Conservation (phyloP, 2,329 filamentous ascomycete species). For the Parasarocladium wereldwijsianum region DNA sequence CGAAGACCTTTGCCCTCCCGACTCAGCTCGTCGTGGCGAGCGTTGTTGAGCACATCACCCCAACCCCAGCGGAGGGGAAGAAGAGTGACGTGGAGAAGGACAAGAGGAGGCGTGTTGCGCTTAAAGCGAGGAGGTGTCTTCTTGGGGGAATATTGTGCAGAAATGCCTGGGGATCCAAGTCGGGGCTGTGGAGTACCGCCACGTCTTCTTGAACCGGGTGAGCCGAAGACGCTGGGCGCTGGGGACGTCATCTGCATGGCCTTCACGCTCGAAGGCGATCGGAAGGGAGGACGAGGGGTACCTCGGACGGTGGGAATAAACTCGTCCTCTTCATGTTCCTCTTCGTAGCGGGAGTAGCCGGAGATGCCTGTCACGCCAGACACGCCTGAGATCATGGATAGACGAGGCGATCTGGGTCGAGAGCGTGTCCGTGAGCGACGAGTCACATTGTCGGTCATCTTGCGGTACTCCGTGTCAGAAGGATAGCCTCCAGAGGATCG, state of each 20-base stretch:
- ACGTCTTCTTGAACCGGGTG: constrained; percentile 38
- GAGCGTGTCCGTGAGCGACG: constrained; percentile 17
- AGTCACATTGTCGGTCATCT: constrained; percentile 17
- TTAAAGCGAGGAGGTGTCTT: constrained; percentile 45
- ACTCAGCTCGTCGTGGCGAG: constrained; percentile 24
- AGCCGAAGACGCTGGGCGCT: constrained; percentile 38
- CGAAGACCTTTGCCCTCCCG: constrained; percentile 34
- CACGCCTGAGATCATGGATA: no score
- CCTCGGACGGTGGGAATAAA: constrained; percentile 41
- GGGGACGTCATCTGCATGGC: constrained; percentile 61
- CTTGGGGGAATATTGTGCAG: constrained; percentile 39
- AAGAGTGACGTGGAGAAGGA: constrained; percentile 64
- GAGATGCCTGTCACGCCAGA: constrained; percentile 26
- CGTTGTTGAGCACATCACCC: constrained; percentile 37
- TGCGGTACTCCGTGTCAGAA: constrained; percentile 15
- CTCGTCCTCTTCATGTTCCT: constrained; percentile 25
- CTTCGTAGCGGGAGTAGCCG: constrained; percentile 32
- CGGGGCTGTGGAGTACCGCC: constrained; percentile 26
- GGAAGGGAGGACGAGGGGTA: constrained; percentile 48
- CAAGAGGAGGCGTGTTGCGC: constrained; percentile 47
- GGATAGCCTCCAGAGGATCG: constrained; percentile 42
- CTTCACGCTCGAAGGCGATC: constrained; percentile 53
- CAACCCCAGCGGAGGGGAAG: constrained; percentile 56
- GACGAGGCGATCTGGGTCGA: no score
- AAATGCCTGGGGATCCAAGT: constrained; percentile 37